Base-by-base conservation (phyloP, 169 alveolate genomes). In the Cryptosporidium baileyi region DNA sequence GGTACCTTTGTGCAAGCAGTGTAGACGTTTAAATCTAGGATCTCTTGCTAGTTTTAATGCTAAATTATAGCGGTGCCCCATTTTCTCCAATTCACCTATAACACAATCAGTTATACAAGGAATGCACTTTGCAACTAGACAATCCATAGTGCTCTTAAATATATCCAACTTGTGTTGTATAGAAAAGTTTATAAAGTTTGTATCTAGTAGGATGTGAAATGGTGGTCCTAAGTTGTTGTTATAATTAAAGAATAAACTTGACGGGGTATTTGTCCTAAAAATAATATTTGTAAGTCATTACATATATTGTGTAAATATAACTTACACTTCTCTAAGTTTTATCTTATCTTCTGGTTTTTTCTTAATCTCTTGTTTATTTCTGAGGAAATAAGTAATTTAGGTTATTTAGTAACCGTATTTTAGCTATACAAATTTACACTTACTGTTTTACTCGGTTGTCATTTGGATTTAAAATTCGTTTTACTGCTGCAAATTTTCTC, bases 101-200 rank as follows among this genome's bases (percentile, higher is more conserved):
- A 97, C 99, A 85, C 99, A 98, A 91, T 98, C 99, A 13, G 99
- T 96, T 24, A 98, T 96, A 88, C 97, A 96, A 1, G 98, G 98
- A 63, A 96, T 91, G 88, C 99, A 96, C 89, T 98, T 98, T 54
- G 99, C 99, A 49, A 97, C 90, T 41, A 98, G 92, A 57, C 98
- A 96, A 88, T 97, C 99, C 96, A 97, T 95, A 91, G 97, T 93
- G 40, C 97, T 96, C 91, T 96, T 93, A 80, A 97, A 92, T 44
- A 97, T 95, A 88, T 97, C 99, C 43, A 97, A 91, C 91, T 97
- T 98, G 92, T 97, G 94, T 88, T 97, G 99, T 80, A 98, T 97
- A 43, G 99, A 96, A 82, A 98, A 96, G 93, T 97, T 98, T 62
- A 98, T 94, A 92, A 98, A 98, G 96, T 98, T 98, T 3, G 99